Evolutionary conservation across 2,329 filamentous ascomycete genomes (phyloP), one percentile per base, ranked within the genome.

Genomic region (Apiospora pterosperma): DNA sequence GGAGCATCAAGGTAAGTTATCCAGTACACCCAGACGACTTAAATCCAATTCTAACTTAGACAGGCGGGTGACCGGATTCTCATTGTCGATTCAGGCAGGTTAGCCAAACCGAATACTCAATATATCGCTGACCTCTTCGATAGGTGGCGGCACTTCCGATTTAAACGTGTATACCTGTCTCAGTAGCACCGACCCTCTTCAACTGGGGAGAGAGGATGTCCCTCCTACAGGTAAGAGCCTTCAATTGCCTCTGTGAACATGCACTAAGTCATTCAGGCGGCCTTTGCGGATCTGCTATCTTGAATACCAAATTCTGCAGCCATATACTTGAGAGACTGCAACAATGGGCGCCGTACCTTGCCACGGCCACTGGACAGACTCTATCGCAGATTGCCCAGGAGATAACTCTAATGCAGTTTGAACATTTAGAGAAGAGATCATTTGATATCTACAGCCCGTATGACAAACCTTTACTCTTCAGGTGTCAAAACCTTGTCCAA

Each of bases 11-110:
- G 16, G 48, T 55, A 11, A 55, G 25, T 16, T 8, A 34, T 6
- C 0, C 3, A 6, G 5, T 4, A 19, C 3, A 11, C 1, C 11
- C 3, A 1, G 21, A 11, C 7, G n/a, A 4, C 3, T 34, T n/a
- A 2, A 3, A 34, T 34, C 5, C 4, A 21, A 21, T 55, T 1
- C 48, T 55, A 8, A 55, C 25, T 10, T 4, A n/a, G 16, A 55
- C 48, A 55, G 25, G 11, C n/a, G n/a, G 2, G 2, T 16, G 16
- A 14, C 1, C 25, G 48, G 7, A 6, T 55, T 8, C 28, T 55
- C 4, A 19, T 55, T n/a, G 7, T 55, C 1, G 48, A 55, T n/a
- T 34, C 48, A 11, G 48, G 48, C n/a, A 55, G 34, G 48, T 31
- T 11, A 3, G 31, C 28, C 1, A n/a, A n/a, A n/a, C 3, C 5